Conservation (phyloP, 106 monocot species). For the Amphibolis antarctica region DNA sequence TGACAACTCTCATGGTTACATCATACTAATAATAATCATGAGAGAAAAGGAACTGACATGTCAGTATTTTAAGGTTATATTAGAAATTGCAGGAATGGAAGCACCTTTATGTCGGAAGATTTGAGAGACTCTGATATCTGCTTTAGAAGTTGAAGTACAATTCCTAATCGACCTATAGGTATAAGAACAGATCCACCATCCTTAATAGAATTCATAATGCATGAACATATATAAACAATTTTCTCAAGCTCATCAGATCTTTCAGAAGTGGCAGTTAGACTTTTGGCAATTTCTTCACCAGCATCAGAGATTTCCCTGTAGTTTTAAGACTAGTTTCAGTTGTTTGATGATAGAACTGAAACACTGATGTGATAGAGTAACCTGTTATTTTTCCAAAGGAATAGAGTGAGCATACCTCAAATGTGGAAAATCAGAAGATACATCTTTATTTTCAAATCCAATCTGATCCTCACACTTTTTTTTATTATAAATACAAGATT, state of each 20-base stretch:
- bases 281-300: conserved; percentile 21
- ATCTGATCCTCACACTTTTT: neutral
- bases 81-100: neutral
- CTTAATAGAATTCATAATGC: conserved; percentile 45
- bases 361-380: neutral
- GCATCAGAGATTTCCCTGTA: conserved; percentile 15
- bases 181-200: conserved; percentile 81
- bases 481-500: neutral
- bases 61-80: too few species aligned
- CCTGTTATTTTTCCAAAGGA: neutral
- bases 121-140: conserved; percentile 41
- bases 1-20: too few species aligned
- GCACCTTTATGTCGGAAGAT: conserved; percentile 47
- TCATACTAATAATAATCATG: too few species aligned
- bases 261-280: conserved; percentile 23
- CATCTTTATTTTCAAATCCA: conserved; percentile 10
- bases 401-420: conserved; percentile 18
- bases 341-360: neutral
- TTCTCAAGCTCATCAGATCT: conserved; percentile 54
- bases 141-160: conserved; percentile 57
- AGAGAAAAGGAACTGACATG: too few species aligned
- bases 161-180: conserved; percentile 57
- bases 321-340: neutral
- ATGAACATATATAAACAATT: conserved; percentile 66
- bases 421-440: conserved; percentile 1